Base-by-base conservation (phyloP, 2,329 filamentous ascomycete species). In the Calonectria hongkongensis region DNA sequence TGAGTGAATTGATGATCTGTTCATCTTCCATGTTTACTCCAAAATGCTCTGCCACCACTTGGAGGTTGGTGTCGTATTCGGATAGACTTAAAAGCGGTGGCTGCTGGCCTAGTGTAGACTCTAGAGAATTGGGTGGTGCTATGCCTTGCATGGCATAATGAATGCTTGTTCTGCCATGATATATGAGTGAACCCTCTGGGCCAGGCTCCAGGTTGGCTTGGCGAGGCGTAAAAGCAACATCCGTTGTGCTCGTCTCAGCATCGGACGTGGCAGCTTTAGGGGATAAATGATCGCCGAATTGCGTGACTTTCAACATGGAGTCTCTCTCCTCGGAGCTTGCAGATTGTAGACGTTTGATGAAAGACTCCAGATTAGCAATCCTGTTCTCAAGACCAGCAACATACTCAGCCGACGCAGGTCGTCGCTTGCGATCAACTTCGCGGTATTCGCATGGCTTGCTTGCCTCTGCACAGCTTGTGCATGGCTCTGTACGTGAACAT, bases 161-260 rank as follows among this genome's bases (percentile, higher is more conserved):
- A 15, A 82, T 81, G 39, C 80, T 81, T 9, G 77, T 79, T 0
- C 73, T 67, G 3, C 78, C 77, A 33, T 77, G 74, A 33, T 71
- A 77, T 27, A 74, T 66, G 13, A 79, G 56, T 16, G 71, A 71
- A 9, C 71, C 71, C 25, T 72, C 28, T 47, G 72, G 27, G 41
- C 71, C 45, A 68, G 66, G 64, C 62, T 66, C 13, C 21, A 74
- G 72, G 41, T 63, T 56, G n/a, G 64, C 58, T 27, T 69, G 68
- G n/a, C n/a, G 47, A 66, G 60, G 63, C 1, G 45, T 50, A 10
- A 33, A 47, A 18, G 33, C 45, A 16, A 28, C 21, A 2, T 41
- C 36, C 13, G n/a, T 6, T 5, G 67, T 43, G n/a, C 62, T 48
- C n/a, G 18, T 6, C 0, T 56, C 41, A 1, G 43, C 60, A 43